A percentile compares a stretch with the other conserved stretches of the same genome.
Conservation (phyloP, 352 stramenopile species). For the Pythium brassicae region DNA sequence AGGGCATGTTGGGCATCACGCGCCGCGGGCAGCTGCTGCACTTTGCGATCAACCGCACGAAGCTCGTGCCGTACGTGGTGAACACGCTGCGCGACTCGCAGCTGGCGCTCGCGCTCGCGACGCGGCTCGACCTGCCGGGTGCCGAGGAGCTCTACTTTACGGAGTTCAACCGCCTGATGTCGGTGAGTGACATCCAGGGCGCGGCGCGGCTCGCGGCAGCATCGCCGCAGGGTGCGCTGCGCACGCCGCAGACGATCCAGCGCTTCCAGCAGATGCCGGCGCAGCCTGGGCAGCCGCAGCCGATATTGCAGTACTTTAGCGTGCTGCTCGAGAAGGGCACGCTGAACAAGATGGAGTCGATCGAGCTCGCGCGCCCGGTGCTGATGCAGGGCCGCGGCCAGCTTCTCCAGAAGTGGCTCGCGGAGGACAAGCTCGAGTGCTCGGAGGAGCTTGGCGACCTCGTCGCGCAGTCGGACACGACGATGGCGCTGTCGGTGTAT, state of each 20-base stretch:
- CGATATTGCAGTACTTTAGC: conserved; percentile 99
- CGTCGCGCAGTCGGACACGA: conserved; percentile 93
- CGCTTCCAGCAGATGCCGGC: conserved; percentile 98
- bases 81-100: conserved; percentile 96
- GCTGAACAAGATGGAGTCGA: conserved; percentile 99
- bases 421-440: conserved; percentile 98
- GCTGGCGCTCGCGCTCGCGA: conserved; percentile 94
- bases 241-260: conserved; percentile 98
- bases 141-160: conserved; percentile 98
- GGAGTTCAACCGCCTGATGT: conserved; percentile 96
- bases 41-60: conserved; percentile 96
- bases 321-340: conserved; percentile 97
- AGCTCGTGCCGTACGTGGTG: conserved; percentile 98
- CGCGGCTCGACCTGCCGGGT: conserved; percentile 95
- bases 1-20: conserved; percentile 98
- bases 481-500: conserved; percentile 98
- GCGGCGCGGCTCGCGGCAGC: conserved; percentile 88
- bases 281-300: conserved; percentile 94
- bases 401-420: conserved; percentile 99
- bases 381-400: conserved; percentile 96
- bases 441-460: conserved; percentile 97
- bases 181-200: conserved; percentile 79
- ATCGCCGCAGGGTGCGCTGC: conserved; percentile 87
- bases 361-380: conserved; percentile 97
- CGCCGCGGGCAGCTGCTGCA: conserved; percentile 96